Percentiles rank a stretch among this genome's conserved stretches.
These are phyloP conservation scores for Starmerella apis DNA, from an alignment of 805 yeast species.

Conservation along the genomic window DNA sequence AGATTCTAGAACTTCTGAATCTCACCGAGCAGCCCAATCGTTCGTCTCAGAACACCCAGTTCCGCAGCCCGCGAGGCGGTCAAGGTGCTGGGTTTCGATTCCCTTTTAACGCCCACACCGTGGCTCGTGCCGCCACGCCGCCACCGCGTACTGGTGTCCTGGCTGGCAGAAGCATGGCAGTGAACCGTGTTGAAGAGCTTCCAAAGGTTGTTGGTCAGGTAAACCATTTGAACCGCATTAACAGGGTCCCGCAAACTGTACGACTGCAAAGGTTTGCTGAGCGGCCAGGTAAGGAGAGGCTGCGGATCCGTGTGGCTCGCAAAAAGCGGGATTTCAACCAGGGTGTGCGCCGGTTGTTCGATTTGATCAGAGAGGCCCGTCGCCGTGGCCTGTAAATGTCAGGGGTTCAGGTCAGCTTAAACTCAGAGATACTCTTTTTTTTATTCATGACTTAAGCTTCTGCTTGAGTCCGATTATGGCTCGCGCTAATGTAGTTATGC, in stretches of 20 bases:
- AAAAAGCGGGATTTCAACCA: slow-evolving; percentile 29
- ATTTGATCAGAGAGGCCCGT: slow-evolving; percentile 30
- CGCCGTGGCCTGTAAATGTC: slow-evolving; percentile 17
- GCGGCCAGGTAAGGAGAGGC: slow-evolving; percentile 31
- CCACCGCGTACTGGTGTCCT: slow-evolving; percentile 30
- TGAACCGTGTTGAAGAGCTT: slow-evolving; percentile 23
- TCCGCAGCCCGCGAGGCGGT: slow-evolving; percentile 5
- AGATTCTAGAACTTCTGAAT: slow-evolving; percentile 6
- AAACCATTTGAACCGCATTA: slow-evolving; percentile 26
- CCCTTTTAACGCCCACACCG: slow-evolving; percentile 6
- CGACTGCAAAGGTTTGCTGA: slow-evolving; percentile 29
- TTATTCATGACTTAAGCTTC: neutral
- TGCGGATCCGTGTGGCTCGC: slow-evolving; percentile 28
- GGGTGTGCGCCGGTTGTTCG: slow-evolving; percentile 31
- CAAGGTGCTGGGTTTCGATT: slow-evolving; percentile 4
- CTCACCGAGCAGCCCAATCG: slow-evolving; percentile 4
- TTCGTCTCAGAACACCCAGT: slow-evolving; percentile 4
- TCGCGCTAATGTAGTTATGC: neutral
- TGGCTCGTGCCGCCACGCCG: slow-evolving; percentile 9
- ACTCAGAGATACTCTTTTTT: neutral
- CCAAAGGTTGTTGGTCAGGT: slow-evolving; percentile 26
- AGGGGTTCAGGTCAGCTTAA: neutral
- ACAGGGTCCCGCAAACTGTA: slow-evolving; percentile 26
- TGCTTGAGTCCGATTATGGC: neutral
- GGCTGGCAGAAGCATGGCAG: slow-evolving; percentile 30